Conservation (phyloP, 768 basidiomycete genomes). For the Termitomyces sp. region DNA sequence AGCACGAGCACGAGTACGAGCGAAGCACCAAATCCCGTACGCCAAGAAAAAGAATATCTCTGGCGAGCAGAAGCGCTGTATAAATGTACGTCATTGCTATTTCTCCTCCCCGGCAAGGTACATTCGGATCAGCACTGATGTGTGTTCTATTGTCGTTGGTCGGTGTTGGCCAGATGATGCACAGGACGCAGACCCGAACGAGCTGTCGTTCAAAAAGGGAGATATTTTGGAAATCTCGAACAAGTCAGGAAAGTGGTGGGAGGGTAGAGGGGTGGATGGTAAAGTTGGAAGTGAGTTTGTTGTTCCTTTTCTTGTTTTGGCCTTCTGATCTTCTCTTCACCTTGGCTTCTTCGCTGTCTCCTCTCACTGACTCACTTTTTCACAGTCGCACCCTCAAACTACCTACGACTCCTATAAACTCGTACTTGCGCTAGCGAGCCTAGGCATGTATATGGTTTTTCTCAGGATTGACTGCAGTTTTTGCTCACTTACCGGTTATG, state of each 20-base stretch:
- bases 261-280: conserved; percentile 63
- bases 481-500: too few relatives aligned
- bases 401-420: neutral
- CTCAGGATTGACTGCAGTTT: too few relatives aligned
- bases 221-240: conserved; percentile 81
- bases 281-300: conserved; percentile 49
- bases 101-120: too few relatives aligned
- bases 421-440: too few relatives aligned
- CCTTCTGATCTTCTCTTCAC: neutral
- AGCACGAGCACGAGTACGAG: too few relatives aligned
- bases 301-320: too few relatives aligned
- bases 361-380: neutral
- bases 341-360: too few relatives aligned
- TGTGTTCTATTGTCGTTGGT: too few relatives aligned
- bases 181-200: conserved; percentile 63
- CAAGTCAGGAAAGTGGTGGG: conserved; percentile 83
- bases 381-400: neutral
- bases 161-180: conserved; percentile 51
- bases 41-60: neutral
- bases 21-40: too few relatives aligned
- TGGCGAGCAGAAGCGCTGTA: conserved; percentile 11
- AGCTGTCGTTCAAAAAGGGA: conserved; percentile 80
- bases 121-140: too few relatives aligned
- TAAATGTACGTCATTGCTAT: conserved; percentile 1
- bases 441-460: too few relatives aligned